These are phyloP conservation scores for Termitomyces sp. DNA, from an alignment of 768 basidiomycete species.

Conservation along the genomic window DNA sequence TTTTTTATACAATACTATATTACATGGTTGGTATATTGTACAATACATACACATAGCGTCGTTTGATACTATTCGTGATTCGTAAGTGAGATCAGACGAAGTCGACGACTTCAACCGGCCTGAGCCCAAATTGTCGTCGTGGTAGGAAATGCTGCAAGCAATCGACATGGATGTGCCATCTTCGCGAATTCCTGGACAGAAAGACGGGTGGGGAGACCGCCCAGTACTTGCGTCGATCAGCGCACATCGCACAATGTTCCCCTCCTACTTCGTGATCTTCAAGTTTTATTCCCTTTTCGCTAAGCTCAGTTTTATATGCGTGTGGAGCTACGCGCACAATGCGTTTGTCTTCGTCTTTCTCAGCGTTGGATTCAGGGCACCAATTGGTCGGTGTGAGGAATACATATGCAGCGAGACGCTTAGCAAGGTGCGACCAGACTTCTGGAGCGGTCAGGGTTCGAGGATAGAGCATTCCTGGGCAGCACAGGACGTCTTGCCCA, in stretches of 20 bases:
- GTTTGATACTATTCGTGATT: not conserved
- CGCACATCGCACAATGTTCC: slow-evolving; percentile 12
- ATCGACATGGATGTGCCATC: slow-evolving; percentile 13
- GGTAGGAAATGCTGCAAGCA: slow-evolving; percentile 12
- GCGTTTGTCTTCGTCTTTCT: not conserved
- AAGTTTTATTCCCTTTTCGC: not conserved
- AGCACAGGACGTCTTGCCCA: slow-evolving; percentile 4
- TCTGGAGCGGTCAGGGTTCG: slow-evolving; percentile 7
- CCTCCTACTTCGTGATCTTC: not conserved
- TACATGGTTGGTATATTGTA: not conserved
- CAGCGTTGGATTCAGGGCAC: not conserved
- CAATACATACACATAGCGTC: not conserved
- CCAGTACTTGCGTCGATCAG: slow-evolving; percentile 10
- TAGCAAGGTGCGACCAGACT: slow-evolving; percentile 8
- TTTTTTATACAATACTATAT: not conserved
- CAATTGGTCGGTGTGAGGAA: slow-evolving; percentile 8
- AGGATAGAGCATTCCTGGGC: slow-evolving; percentile 12
- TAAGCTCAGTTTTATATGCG: not conserved
- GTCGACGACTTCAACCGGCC: slow-evolving; percentile 5
- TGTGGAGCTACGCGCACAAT: not conserved
- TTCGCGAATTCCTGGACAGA: slow-evolving; percentile 12
- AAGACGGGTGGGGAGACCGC: slow-evolving; percentile 14
- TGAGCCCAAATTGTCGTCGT: slow-evolving; percentile 13
- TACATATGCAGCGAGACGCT: slow-evolving; percentile 9
- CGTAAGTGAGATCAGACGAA: slow-evolving; percentile 2